Evolutionary conservation across 1,139 yeast species (phyloP).

Genomic region (Geotrichum bryndzae): DNA sequence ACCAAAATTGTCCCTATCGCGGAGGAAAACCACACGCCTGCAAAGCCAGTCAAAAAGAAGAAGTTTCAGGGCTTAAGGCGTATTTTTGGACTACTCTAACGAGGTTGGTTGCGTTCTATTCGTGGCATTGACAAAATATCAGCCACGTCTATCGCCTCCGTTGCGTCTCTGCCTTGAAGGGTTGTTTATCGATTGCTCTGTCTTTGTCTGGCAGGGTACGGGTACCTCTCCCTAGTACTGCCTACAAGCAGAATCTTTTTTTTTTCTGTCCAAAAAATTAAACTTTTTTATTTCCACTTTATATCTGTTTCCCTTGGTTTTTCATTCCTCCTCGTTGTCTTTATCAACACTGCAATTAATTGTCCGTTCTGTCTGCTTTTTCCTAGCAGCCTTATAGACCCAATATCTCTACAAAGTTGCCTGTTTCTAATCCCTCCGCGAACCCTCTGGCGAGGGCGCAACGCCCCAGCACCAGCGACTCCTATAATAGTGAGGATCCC

Average conservation of each 20-base stretch:
- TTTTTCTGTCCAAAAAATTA: background rate
- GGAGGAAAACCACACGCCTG: background rate
- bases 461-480: background rate
- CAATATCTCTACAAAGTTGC: background rate
- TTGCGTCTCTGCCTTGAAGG: background rate
- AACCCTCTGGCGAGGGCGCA: background rate
- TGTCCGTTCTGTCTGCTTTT: background rate
- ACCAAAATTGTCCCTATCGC: background rate
- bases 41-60: background rate
- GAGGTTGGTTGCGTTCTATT: background rate
- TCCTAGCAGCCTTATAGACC: background rate
- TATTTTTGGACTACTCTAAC: background rate
- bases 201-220: background rate
- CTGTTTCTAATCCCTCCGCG: background rate
- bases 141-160: background rate
- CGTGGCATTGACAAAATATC: background rate
- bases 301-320: background rate
- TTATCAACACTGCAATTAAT: background rate
- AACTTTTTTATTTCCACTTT: background rate
- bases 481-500: slow-evolving; percentile 29
- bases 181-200: background rate
- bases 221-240: background rate
- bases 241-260: background rate
- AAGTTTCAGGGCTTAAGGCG: background rate
- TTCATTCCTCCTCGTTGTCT: background rate